Base-by-base conservation (phyloP, 2,329 filamentous ascomycete species). In the Fusarium redolens region DNA sequence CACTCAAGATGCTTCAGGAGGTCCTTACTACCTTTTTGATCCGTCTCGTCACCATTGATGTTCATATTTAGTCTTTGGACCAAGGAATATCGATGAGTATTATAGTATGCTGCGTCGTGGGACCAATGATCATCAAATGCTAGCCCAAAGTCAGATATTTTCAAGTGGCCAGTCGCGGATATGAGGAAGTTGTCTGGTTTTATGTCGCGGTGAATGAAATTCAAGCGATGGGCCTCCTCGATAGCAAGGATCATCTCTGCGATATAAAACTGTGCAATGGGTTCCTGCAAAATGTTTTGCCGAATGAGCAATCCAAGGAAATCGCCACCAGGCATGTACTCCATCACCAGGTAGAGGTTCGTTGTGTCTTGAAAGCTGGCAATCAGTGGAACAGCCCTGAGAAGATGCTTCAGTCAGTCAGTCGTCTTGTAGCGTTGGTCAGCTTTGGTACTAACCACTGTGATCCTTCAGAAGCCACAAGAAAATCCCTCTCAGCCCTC, bases 141-240 rank as follows among this genome's bases (percentile, higher is more conserved):
- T 41, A 99, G 88, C 1, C 96, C 96, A 81, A 99, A 99, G 78
- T 99, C 96, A 0, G 95, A 97, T 43, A 98, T 97, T 79, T 97
- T 98, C 66, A 98, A 82, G 80, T 99, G 96, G 0, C 96, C 95
- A 22, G 93, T 92, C 1, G 93, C 89, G 13, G 93, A 93, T 76
- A 98, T 95, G 35, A 98, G 87, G 78, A 99, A 98, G 78, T 99
- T 99, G 85, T 98, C 96, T 0, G 96, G 96, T 81, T 99, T 99
- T 79, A 98, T 90, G 81, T 98, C 96, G 22, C 96, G 92, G 80
- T 99, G 96, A 52, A 99, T 97, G 87, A 95, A 98, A 55, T 89
- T 89, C 75, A 98, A 89, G 17, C 90, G 89, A 84, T 98, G 96
- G 0, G 94, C 93, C 81, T 97, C 96, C 82, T 98, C 95, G 30